Evolutionary conservation across 2,329 filamentous ascomycete species (phyloP).

Genomic region (Talaromyces verruculosus): DNA sequence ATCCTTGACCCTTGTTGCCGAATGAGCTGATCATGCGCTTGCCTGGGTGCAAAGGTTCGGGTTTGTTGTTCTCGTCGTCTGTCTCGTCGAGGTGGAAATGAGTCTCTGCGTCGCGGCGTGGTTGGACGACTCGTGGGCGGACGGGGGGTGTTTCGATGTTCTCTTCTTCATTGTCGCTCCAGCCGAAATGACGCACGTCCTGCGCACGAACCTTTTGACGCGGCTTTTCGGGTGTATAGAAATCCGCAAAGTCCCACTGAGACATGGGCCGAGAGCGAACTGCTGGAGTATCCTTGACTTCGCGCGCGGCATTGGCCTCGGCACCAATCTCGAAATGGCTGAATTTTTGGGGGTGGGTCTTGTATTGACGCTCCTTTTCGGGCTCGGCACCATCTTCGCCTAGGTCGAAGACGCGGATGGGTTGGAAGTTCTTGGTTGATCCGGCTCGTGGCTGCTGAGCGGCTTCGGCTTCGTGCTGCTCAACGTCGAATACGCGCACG

Average conservation of each 20-base stretch:
- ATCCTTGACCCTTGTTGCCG: slow-evolving; percentile 65
- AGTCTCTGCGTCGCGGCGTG: slow-evolving; percentile 74
- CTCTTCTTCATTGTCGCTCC: slow-evolving; percentile 66
- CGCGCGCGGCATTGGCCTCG: slow-evolving; percentile 32
- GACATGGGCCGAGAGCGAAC: slow-evolving; percentile 57
- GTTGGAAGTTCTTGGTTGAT: slow-evolving; percentile 61
- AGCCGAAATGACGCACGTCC: slow-evolving; percentile 72
- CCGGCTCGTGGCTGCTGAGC: slow-evolving; percentile 52
- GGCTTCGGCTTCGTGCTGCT: slow-evolving; percentile 25
- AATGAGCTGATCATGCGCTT: slow-evolving; percentile 46
- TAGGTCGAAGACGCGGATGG: slow-evolving; percentile 64
- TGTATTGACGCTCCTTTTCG: slow-evolving; percentile 47
- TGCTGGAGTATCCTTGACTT: slow-evolving; percentile 30
- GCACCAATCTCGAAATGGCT: slow-evolving; percentile 57
- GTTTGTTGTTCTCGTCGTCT: slow-evolving; percentile 55
- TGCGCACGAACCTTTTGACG: slow-evolving; percentile 63
- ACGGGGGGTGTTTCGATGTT: slow-evolving; percentile 40
- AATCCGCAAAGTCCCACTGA: slow-evolving; percentile 88
- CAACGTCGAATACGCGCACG: slow-evolving; percentile 56
- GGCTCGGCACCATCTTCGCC: slow-evolving; percentile 52
- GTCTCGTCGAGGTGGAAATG: slow-evolving; percentile 86
- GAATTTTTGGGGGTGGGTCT: slow-evolving; percentile 76
- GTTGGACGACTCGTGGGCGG: slow-evolving; percentile 61
- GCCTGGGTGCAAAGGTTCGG: slow-evolving; percentile 25
- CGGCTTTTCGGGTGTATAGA: slow-evolving; percentile 76